Evolutionary conservation across 768 basidiomycete genomes (phyloP).

Genomic region (Neoboletus brunneissimus): DNA sequence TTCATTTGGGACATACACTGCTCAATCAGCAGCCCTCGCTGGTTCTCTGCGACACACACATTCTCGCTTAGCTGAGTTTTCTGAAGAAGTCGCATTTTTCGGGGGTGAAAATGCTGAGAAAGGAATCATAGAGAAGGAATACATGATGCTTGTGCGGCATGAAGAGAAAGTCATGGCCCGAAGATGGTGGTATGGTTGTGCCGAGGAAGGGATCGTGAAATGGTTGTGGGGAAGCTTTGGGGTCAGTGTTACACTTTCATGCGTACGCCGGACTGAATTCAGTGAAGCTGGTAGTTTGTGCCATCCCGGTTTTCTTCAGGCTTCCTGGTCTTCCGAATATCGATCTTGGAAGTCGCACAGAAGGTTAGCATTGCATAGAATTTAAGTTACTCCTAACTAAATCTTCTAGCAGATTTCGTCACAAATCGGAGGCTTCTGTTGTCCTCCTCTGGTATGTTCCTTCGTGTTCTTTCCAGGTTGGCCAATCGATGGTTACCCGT

Average conservation of each 20-base stretch:
- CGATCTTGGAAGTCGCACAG: slow-evolving; percentile 86
- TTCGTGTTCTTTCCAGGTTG: slow-evolving; percentile 1
- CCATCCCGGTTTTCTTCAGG: slow-evolving; percentile 90
- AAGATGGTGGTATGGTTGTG: slow-evolving; percentile 86
- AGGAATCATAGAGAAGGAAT: slow-evolving; percentile 85
- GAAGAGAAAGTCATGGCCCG: slow-evolving; percentile 76
- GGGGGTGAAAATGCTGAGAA: slow-evolving; percentile 89
- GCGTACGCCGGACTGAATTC: slow-evolving; percentile 8
- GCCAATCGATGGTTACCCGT: not conserved
- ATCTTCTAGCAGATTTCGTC: slow-evolving; percentile 67
- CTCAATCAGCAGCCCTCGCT: slow-evolving; percentile 82
- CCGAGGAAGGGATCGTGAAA: slow-evolving; percentile 95
- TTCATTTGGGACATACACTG: slow-evolving; percentile 87
- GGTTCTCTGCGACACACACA: slow-evolving; percentile 91
- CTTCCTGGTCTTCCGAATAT: slow-evolving; percentile 62
- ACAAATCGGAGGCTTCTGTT: slow-evolving; percentile 90
- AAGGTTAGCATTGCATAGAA: slow-evolving; percentile 49
- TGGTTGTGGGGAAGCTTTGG: slow-evolving; percentile 97
- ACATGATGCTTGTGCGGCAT: slow-evolving; percentile 80
- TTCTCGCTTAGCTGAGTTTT: slow-evolving; percentile 84
- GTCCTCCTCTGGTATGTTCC: slow-evolving; percentile 70
- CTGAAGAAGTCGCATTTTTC: slow-evolving; percentile 87
- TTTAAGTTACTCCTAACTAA: not conserved
- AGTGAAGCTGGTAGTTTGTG: slow-evolving; percentile 74
- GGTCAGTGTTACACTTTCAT: slow-evolving; percentile 41